Base-by-base conservation (phyloP, 2,329 filamentous ascomycete genomes). In the Aureobasidium mangrovei region DNA sequence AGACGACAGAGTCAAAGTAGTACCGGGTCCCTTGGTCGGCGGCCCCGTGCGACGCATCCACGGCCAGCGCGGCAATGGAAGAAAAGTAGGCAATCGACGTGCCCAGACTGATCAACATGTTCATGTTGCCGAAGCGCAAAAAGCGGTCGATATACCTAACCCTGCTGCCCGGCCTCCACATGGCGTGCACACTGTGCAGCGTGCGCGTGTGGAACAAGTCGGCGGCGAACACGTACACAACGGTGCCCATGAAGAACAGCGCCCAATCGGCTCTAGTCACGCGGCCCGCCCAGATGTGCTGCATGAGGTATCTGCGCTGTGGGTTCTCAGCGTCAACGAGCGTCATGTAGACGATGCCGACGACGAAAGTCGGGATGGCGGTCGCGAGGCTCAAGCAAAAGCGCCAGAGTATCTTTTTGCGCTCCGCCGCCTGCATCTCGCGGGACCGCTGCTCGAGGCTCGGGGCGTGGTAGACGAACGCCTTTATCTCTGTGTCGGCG, bases 91-190 rank as follows among this genome's bases (percentile, higher is more conserved):
- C 91, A 57, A 96, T 88, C 2, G 82, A 85, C 0, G 91, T 95
- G 4, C 90, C 91, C 2, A 95, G 77, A 6, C 86, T 93, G 70
- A 96, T 91, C 57, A 96, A 78, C 73, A 94, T 85, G 65, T 95
- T 95, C 91, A 96, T 96, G 72, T 90, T 95, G 7, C 91, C 91
- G 64, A 96, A 96, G n/a, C 86, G 83, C 67, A 90, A 89, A 64
- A 96, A 91, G 10, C 91, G 78, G 61, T 85, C 80, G 12, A 87
- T 62, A 3, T 94, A 67, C 0, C 88, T 86, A 1, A 84, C 84
- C 36, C 78, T 81, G 65, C 88, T 95, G 29, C 82, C 80, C 2
- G 74, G 82, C 26, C 85, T 79, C 91, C 91, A 96, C 59, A 95
- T 74, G 0, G 83, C 77, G 57, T 77, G 76, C 9, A 96, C 72